Conservation (phyloP, 225 moss, liverwort and hornwort species). For the Marchantia polymorpha region DNA sequence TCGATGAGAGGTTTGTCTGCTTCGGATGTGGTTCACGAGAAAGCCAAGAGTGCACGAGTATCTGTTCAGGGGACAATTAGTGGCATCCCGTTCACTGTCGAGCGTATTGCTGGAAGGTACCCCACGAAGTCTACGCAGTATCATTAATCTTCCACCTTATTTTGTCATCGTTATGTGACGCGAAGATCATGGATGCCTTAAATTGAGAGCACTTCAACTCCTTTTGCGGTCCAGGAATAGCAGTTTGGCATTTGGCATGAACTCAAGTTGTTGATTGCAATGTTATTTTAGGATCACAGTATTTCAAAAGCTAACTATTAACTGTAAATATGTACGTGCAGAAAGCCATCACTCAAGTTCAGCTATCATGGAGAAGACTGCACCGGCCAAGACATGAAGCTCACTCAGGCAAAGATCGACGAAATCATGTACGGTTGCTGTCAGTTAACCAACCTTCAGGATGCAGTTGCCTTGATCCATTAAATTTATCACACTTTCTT, state of each 20-base stretch:
- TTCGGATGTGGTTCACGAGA: conserved; percentile 87
- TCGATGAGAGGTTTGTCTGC: conserved; percentile 71
- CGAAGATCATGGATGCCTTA: background rate
- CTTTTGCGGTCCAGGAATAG: too few relatives aligned
- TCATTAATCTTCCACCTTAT: background rate
- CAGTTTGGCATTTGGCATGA: too few relatives aligned
- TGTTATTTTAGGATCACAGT: background rate
- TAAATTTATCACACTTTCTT: background rate
- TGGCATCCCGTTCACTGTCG: conserved; percentile 67
- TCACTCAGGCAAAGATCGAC: conserved; percentile 86
- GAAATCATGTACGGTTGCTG: conserved; percentile 61
- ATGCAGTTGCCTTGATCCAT: background rate
- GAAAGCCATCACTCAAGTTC: conserved; percentile 72
- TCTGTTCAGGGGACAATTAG: conserved; percentile 79
- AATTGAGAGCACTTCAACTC: too few relatives aligned
- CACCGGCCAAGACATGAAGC: conserved; percentile 93
- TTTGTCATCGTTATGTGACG: background rate
- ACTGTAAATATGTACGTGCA: conserved; percentile 14
- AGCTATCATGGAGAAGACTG: conserved; percentile 68
- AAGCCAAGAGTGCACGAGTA: conserved; percentile 82
- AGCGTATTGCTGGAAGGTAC: conserved; percentile 87
- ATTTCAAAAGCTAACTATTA: background rate
- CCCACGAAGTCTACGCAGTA: background rate
- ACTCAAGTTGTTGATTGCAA: background rate
- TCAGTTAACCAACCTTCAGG: background rate